These are phyloP conservation scores for Astraeus odoratus DNA, from an alignment of 768 basidiomycete genomes.

Conservation along the genomic window DNA sequence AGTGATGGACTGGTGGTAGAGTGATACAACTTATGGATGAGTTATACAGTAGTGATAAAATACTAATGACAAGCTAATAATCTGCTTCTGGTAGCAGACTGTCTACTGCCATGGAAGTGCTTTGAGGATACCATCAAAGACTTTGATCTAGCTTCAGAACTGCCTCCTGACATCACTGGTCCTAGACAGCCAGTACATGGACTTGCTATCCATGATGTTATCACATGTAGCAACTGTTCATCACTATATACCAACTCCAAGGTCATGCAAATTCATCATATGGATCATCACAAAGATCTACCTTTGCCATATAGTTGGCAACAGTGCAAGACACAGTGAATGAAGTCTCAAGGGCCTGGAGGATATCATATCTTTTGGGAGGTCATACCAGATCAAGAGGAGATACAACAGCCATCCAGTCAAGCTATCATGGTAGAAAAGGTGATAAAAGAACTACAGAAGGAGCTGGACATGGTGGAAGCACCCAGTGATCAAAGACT, in stretches of 20 bases:
- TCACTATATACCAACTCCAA: background rate
- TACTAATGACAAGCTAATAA: no score
- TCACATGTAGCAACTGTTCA: background rate
- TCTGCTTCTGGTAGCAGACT: no score
- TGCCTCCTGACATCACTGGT: no score
- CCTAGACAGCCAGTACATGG: no score
- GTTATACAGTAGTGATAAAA: no score
- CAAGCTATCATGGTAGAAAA: background rate
- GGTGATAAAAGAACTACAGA: background rate
- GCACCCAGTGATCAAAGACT: background rate
- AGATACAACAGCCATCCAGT: background rate
- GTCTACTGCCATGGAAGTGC: no score
- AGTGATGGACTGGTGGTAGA: no score
- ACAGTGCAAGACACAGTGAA: background rate
- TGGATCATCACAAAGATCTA: background rate
- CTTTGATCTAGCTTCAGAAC: no score
- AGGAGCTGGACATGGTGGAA: background rate
- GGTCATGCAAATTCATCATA: background rate
- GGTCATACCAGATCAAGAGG: no score
- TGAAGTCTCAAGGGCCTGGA: background rate
- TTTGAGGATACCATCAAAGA: no score
- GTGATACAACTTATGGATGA: no score
- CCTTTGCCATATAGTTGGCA: background rate
- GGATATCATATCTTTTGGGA: background rate
- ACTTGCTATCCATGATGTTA: background rate